These are phyloP conservation scores for Lasiosphaeris hirsuta DNA, from an alignment of 495 filamentous ascomycete genomes.

Conservation along the genomic window DNA sequence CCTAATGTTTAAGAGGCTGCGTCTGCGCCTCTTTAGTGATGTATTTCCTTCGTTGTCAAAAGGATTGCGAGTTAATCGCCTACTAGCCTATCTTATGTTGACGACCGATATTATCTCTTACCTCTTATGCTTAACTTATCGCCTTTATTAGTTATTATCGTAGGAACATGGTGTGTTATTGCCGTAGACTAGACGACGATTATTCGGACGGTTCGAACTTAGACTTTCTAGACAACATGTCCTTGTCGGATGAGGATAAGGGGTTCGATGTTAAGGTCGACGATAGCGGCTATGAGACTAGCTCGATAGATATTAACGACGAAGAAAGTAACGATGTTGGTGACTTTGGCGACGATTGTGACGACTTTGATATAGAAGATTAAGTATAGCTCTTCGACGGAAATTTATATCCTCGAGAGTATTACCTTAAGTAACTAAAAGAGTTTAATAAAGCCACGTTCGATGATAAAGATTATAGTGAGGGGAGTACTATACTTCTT, in stretches of 20 bases:
- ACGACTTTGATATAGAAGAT: slow-evolving; percentile 9
- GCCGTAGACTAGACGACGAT: neutral
- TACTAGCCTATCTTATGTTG: slow-evolving; percentile 2
- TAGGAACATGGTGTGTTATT: slow-evolving; percentile 3
- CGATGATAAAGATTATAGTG: slow-evolving; percentile 11
- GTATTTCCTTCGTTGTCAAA: neutral
- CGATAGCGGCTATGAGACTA: neutral
- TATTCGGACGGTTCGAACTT: slow-evolving; percentile 9
- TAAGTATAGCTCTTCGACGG: slow-evolving; percentile 1
- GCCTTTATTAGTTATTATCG: slow-evolving; percentile 3
- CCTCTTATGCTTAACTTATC: slow-evolving; percentile 6
- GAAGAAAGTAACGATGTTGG: slow-evolving; percentile 1
- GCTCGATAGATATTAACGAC: slow-evolving; percentile 1
- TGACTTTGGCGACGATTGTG: slow-evolving; percentile 7
- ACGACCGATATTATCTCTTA: neutral
- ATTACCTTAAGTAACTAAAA: neutral
- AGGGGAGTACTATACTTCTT: slow-evolving; percentile 1
- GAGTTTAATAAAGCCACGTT: neutral
- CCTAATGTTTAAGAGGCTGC: slow-evolving; percentile 4
- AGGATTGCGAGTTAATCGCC: slow-evolving; percentile 5
- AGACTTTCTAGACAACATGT: slow-evolving; percentile 1
- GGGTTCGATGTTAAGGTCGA: slow-evolving; percentile 9
- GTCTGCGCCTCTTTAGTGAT: neutral
- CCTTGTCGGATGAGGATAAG: slow-evolving; percentile 6
- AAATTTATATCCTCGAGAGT: slow-evolving; percentile 4